Conservation (phyloP, 73 alveolate genomes). For the Paramecium pentaurelia region DNA sequence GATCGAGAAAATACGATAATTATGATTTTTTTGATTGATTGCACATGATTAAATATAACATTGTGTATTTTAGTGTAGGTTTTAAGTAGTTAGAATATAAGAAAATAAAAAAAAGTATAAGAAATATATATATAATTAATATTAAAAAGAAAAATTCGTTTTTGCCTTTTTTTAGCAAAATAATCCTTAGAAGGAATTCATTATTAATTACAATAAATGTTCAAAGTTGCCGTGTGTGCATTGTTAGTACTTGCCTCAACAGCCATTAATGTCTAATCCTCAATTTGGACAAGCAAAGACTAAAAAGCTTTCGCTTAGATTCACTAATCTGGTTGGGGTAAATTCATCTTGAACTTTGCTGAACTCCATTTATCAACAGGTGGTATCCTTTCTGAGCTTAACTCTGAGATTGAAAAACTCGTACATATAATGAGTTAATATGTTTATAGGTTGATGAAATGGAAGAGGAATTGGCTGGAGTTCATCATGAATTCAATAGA, state of each 20-base stretch:
- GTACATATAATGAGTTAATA: not conserved
- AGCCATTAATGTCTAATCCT: conserved; percentile 35
- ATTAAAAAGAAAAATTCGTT: conserved; percentile 16
- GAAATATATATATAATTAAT: not conserved
- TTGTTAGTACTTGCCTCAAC: conserved; percentile 11
- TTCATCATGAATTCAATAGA: conserved; percentile 6
- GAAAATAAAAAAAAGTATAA: not conserved
- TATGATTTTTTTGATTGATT: not conserved
- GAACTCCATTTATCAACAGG: conserved; percentile 36
- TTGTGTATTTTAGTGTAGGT: not conserved
- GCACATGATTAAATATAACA: not conserved
- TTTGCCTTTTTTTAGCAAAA: conserved; percentile 39
- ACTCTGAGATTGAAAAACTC: conserved; percentile 7
- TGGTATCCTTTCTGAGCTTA: not conserved
- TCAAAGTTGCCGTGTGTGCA: conserved; percentile 42
- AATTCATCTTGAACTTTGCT: conserved; percentile 36
- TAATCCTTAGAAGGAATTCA: not conserved
- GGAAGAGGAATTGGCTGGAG: not conserved
- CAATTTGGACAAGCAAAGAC: conserved; percentile 31
- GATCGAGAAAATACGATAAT: not conserved
- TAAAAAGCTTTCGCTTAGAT: conserved; percentile 33
- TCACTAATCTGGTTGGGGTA: conserved; percentile 37
- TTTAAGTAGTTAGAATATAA: not conserved
- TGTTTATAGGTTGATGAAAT: conserved; percentile 4
- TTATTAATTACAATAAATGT: conserved; percentile 30